A percentile compares a stretch with the other conserved stretches of the same genome.
Conservation (phyloP, 345 rosid genomes). For the Ailanthus altissimus region DNA sequence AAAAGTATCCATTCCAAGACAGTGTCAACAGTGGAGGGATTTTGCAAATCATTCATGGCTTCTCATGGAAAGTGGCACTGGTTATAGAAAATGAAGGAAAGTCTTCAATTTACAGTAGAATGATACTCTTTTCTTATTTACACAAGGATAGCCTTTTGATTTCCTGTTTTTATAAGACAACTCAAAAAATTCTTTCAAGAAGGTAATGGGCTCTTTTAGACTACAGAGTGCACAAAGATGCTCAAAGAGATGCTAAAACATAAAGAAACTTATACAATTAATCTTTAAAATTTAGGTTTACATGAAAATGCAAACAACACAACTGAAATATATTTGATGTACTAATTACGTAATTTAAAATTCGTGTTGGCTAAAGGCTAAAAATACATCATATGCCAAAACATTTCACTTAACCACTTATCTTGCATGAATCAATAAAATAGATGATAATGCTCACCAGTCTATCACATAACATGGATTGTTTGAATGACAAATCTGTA, state of each 20-base stretch:
- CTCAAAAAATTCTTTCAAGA: not conserved
- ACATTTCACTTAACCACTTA: not conserved
- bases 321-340: not conserved
- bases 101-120: not conserved
- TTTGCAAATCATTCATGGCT: not conserved
- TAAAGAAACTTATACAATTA: not conserved
- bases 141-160: not conserved
- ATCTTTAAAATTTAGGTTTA: not conserved
- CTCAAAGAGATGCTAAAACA: not conserved
- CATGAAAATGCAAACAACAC: constrained; percentile 6
- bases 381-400: constrained; percentile 4
- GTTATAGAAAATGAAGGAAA: not conserved
- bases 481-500: constrained; percentile 29
- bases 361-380: not conserved
- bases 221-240: not conserved
- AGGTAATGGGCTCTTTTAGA: not conserved
- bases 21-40: not conserved
- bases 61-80: not conserved
- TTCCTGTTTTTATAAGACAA: not conserved
- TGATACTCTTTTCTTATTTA: not conserved
- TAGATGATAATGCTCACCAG: constrained; percentile 43
- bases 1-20: not conserved
- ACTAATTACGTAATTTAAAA: not conserved
- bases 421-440: constrained; percentile 17
- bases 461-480: constrained; percentile 32